These are phyloP conservation scores for Osmanthus fragrans DNA, from an alignment of 257 asterid species.

Conservation along the genomic window DNA sequence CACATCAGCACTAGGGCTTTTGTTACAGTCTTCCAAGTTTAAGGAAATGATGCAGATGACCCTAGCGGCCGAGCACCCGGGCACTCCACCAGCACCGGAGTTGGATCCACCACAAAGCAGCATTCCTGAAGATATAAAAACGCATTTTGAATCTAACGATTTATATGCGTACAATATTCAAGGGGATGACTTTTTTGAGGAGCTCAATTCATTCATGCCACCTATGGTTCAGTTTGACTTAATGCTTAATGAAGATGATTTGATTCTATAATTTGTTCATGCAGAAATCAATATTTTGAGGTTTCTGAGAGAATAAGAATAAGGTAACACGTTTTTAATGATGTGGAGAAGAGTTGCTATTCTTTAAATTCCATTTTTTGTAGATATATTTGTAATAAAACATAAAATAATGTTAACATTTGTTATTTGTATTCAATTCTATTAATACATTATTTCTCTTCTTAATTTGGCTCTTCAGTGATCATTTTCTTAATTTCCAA, in stretches of 20 bases:
- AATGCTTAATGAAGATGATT: slow-evolving; percentile 35
- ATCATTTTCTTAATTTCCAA: neutral
- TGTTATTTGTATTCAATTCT: slow-evolving; percentile 7
- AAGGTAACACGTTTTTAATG: neutral
- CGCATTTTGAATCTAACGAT: slow-evolving; percentile 47
- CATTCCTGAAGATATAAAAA: slow-evolving; percentile 55
- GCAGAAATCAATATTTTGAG: neutral
- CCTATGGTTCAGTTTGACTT: slow-evolving; percentile 61
- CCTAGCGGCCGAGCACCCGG: slow-evolving; percentile 50
- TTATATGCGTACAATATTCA: slow-evolving; percentile 39
- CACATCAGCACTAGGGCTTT: slow-evolving; percentile 82
- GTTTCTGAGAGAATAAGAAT: neutral
- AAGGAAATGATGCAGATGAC: slow-evolving; percentile 91
- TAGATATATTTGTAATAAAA: slow-evolving; percentile 41
- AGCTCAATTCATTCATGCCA: slow-evolving; percentile 64
- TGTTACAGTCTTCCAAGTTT: slow-evolving; percentile 73
- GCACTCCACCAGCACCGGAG: slow-evolving; percentile 23
- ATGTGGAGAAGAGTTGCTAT: neutral
- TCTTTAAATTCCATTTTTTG: slow-evolving; percentile 42
- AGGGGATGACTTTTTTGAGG: slow-evolving; percentile 64
- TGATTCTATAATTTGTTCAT: slow-evolving; percentile 17
- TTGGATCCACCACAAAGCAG: slow-evolving; percentile 45
- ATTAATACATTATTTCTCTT: slow-evolving; percentile 18
- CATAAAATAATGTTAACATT: slow-evolving; percentile 26
- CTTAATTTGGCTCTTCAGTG: neutral